These are phyloP conservation scores for Aspergillus nidulans DNA, from an alignment of 495 filamentous ascomycete genomes.

Conservation along the genomic window DNA sequence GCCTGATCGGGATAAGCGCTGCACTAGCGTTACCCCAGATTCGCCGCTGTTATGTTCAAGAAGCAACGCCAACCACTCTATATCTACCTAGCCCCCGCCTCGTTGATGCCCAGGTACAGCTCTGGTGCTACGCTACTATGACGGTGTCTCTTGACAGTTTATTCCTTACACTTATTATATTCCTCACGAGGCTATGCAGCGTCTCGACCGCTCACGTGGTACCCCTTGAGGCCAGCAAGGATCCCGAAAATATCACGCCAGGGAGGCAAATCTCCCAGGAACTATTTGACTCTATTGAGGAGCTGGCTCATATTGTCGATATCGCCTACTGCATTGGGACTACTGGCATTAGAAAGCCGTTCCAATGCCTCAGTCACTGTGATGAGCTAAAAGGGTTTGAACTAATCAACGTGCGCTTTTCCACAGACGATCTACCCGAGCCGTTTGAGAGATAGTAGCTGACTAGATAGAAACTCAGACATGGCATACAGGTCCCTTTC, in stretches of 20 bases:
- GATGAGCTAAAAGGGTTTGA: conserved; percentile 72
- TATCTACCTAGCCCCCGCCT: neutral
- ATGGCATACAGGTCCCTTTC: conserved; percentile 83
- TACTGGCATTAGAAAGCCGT: conserved; percentile 77
- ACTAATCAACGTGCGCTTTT: conserved; percentile 55
- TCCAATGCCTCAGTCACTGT: conserved; percentile 80
- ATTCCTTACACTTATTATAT: neutral
- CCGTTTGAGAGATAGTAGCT: neutral
- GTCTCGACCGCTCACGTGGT: neutral
- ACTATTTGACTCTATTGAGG: conserved; percentile 79
- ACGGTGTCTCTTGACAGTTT: neutral
- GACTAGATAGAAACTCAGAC: conserved; percentile 41
- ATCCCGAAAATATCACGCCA: conserved; percentile 7
- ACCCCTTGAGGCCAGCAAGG: neutral
- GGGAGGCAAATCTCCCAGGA: conserved; percentile 45
- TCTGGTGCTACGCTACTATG: neutral
- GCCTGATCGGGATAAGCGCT: neutral
- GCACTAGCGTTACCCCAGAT: conserved; percentile 10
- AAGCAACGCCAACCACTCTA: neutral
- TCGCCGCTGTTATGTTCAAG: conserved; percentile 11
- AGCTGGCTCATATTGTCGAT: conserved; percentile 82
- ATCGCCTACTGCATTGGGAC: conserved; percentile 91
- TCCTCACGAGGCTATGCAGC: conserved; percentile 4
- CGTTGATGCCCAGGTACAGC: neutral
- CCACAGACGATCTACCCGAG: neutral